Evolutionary conservation across 176 grass and related monocot species (phyloP), one percentile per base, ranked within the genome.

Genomic region (Avena eriantha): DNA sequence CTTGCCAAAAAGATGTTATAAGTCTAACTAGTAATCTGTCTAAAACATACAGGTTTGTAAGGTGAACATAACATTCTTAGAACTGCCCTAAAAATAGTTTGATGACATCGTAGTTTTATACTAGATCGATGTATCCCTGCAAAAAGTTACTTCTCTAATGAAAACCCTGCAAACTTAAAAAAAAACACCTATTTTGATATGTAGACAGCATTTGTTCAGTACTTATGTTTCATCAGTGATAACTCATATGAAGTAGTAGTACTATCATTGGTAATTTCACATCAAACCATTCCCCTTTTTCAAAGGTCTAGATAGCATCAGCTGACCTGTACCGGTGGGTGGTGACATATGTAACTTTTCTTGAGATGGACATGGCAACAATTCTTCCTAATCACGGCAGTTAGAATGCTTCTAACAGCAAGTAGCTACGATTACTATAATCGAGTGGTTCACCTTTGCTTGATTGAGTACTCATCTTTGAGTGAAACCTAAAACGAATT

Each of bases 401-500:
- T 53, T n/a, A 82, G 6, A 74, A 82, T 3, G 39, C 26, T 51
- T n/a, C 41, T 24, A 70, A 51, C 66, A 51, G 51, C 22, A 41
- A 34, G 41, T n/a, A 50, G 58, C 13, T 50, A 82, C 51, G 73
- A 71, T 70, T 82, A 13, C 18, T 74, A 51, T 73, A 72, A 31
- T 6, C 26, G 14, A 50, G 48, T 6, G 41, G 47, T 50, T 80
- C 14, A 10, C 8, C 51, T 89, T 85, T 76, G 19, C 8, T 77
- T 85, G 34, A 26, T 80, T 80, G 67, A 31, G n/a, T 21, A 8
- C 36, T 14, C 70, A 10, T 59, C 77, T 86, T 90, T 90, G 71
- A 82, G 78, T 90, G 83, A 82, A 86, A 86, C 83, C 39, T 29
- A 82, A 90, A 82, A 50, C 31, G 53, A 76, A 82, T 86, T 90